Conservation (phyloP, 441 rosid genomes). For the Pelargonium cotyledonis region DNA sequence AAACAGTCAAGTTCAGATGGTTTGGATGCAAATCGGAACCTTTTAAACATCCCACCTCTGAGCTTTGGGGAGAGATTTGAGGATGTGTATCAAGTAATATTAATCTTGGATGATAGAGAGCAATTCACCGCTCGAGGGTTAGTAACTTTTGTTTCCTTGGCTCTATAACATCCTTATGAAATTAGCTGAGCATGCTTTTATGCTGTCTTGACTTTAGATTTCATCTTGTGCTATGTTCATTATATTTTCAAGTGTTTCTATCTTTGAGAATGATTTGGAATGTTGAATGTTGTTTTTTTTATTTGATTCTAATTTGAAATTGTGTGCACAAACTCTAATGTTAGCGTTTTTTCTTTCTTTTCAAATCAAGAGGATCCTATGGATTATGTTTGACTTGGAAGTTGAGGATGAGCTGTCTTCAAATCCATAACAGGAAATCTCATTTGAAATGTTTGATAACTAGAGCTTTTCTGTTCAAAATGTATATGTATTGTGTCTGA, state of each 20-base stretch:
- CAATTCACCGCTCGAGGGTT: constrained; percentile 76
- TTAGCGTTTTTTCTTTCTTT: neutral
- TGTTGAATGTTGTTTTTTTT: neutral
- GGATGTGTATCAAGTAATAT: constrained; percentile 62
- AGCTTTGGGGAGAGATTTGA: constrained; percentile 66
- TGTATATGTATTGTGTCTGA: too few relatives aligned
- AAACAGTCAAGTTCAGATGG: constrained; percentile 29
- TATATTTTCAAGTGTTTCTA: too few relatives aligned
- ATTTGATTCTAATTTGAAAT: neutral
- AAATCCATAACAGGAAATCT: neutral
- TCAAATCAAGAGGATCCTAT: neutral
- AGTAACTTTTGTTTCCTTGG: constrained; percentile 22
- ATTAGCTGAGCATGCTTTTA: neutral
- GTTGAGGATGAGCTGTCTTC: neutral
- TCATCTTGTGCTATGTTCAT: neutral
- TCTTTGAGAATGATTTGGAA: neutral
- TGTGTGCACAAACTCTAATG: constrained; percentile 3
- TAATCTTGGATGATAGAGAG: constrained; percentile 85
- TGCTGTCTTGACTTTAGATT: neutral
- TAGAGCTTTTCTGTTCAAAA: too few relatives aligned
- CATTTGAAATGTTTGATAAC: neutral
- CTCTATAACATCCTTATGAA: neutral
- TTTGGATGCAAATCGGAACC: constrained; percentile 27
- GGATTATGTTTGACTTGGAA: neutral
- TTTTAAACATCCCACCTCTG: constrained; percentile 60